phyloP scores from a whole-genome alignment of 371 early-diverging fungal genomes.

The Thermomucor indicae-seudaticae region DNA sequence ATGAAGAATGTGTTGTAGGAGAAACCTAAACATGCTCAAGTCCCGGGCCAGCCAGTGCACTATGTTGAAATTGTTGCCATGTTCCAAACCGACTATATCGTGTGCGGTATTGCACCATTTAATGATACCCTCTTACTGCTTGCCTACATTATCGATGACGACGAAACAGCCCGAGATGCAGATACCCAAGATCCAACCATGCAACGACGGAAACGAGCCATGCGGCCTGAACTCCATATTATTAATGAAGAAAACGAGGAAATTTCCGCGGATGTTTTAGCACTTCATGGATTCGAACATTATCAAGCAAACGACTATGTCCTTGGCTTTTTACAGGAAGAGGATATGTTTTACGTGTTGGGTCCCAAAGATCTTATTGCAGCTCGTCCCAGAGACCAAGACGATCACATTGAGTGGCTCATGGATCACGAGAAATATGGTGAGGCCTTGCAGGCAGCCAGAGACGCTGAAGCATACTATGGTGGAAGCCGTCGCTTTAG shows the following conservation, averaged over 20 bases:
- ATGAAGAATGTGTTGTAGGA: conserved; percentile 22
- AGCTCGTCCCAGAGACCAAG: conserved; percentile 81
- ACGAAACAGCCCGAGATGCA: conserved; percentile 18
- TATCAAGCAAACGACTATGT: conserved; percentile 92
- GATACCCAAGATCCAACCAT: conserved; percentile 19
- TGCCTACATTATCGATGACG: conserved; percentile 58
- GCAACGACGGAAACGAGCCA: conserved; percentile 39
- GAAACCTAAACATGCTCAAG: conserved; percentile 34
- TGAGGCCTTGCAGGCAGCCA: conserved; percentile 68
- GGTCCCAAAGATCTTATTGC: conserved; percentile 91
- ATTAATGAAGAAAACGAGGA: conserved; percentile 77
- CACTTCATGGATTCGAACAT: conserved; percentile 76
- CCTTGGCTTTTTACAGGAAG: conserved; percentile 55
- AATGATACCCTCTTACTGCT: conserved; percentile 72
- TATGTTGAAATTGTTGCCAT: conserved; percentile 77
- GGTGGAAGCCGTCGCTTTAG: conserved; percentile 53
- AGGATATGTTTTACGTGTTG: conserved; percentile 78
- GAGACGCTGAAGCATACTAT: conserved; percentile 37
- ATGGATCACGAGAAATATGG: conserved; percentile 72
- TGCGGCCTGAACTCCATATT: conserved; percentile 88
- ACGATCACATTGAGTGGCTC: conserved; percentile 93
- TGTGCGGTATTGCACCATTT: conserved; percentile 86
- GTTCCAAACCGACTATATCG: conserved; percentile 85
- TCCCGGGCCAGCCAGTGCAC: conserved; percentile 50
- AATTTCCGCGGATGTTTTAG: conserved; percentile 81